Conservation (phyloP, 169 alveolate species). For the Cryptosporidium canis region DNA sequence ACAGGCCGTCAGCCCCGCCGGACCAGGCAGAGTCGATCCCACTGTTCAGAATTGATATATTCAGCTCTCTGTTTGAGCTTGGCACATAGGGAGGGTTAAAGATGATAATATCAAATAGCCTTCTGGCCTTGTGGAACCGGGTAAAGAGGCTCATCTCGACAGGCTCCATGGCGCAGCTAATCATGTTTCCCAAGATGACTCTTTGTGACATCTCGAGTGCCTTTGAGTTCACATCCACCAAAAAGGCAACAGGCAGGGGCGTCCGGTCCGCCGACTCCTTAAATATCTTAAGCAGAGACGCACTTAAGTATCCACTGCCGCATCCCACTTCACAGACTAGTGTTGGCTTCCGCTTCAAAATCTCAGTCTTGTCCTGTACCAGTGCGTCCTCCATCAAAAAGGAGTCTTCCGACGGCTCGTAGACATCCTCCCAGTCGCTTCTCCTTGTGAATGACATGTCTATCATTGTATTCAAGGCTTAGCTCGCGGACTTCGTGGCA, state of each 20-base stretch:
- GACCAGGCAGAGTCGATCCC: slow-evolving; percentile 54
- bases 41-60: background rate
- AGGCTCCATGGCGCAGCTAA: background rate
- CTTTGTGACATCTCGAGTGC: slow-evolving; percentile 44
- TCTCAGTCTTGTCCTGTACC: background rate
- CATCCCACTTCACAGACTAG: slow-evolving; percentile 62
- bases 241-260: slow-evolving; percentile 11
- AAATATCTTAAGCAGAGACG: background rate
- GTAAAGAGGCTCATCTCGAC: slow-evolving; percentile 26
- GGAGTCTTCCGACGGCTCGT: slow-evolving; percentile 68
- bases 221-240: slow-evolving; percentile 36
- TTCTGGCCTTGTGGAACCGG: background rate
- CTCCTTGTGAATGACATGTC: background rate
- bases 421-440: slow-evolving; percentile 37
- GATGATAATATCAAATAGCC: slow-evolving; percentile 21
- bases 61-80: slow-evolving; percentile 14
- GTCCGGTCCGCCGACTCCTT: background rate
- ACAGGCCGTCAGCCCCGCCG: slow-evolving; percentile 53
- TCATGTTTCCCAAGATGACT: background rate
- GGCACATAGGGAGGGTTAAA: slow-evolving; percentile 72
- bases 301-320: slow-evolving; percentile 58
- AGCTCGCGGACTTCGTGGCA: too few relatives aligned
- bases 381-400: slow-evolving; percentile 60
- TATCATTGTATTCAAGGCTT: background rate
- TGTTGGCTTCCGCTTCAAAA: slow-evolving; percentile 5